phyloP scores from a whole-genome alignment of 1,284 basidiomycete genomes.

The Rugosomyces carneus region DNA sequence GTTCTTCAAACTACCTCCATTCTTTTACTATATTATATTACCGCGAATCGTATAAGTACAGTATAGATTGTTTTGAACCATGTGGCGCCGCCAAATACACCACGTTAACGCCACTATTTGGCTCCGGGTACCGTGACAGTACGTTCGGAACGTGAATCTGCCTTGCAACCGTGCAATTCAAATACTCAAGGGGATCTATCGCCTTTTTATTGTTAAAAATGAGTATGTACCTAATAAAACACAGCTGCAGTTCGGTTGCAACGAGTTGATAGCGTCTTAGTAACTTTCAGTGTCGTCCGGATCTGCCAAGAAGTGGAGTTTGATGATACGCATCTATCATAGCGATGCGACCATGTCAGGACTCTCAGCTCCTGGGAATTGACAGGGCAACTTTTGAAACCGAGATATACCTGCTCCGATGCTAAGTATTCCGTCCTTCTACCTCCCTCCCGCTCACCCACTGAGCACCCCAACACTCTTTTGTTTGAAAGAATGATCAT shows the following conservation, averaged over 20 bases:
- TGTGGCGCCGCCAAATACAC: too few species aligned
- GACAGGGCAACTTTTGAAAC: not conserved
- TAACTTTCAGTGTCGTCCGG: not conserved
- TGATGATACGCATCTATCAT: not conserved
- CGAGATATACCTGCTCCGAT: not conserved
- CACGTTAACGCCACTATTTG: not conserved
- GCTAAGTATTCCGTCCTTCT: not conserved
- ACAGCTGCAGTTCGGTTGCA: not conserved
- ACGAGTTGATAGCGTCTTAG: not conserved
- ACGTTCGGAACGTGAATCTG: too few species aligned
- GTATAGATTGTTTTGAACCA: too few species aligned
- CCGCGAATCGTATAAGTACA: not conserved
- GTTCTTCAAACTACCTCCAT: not conserved
- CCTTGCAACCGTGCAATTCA: too few species aligned
- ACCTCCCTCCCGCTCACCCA: not conserved
- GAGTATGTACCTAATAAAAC: not conserved
- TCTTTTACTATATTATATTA: not conserved
- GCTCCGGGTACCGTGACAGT: too few species aligned
- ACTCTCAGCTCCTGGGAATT: not conserved
- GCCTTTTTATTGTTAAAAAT: too few species aligned
- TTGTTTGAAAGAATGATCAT: conserved; percentile 4
- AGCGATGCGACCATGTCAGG: not conserved
- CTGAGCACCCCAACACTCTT: not conserved
- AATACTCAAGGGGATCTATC: too few species aligned
- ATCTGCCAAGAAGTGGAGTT: not conserved